phyloP scores from a whole-genome alignment of 169 alveolate genomes.

The Neospora caninum region DNA sequence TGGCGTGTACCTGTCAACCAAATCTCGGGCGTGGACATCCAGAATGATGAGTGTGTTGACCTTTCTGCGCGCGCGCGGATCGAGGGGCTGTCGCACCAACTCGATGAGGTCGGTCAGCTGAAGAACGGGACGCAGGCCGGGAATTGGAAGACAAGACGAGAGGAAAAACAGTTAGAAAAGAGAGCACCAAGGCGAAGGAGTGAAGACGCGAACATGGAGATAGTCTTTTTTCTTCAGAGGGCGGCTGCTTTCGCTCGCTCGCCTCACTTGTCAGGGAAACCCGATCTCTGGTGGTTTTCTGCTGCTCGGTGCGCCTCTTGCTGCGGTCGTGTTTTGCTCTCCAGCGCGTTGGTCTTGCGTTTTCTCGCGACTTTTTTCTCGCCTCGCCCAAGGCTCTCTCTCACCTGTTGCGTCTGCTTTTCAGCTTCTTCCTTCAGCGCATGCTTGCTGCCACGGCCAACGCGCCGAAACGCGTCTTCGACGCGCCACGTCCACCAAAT shows the following conservation, averaged over 20 bases:
- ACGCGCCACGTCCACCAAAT: slow-evolving; percentile 96
- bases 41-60: slow-evolving; percentile 94
- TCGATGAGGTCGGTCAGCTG: slow-evolving; percentile 89
- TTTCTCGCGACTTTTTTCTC: background rate
- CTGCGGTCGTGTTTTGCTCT: too few species aligned
- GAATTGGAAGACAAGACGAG: background rate
- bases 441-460: slow-evolving; percentile 92
- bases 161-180: background rate
- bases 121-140: background rate
- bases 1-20: slow-evolving; percentile 82
- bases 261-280: too few species aligned
- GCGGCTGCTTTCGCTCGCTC: too few species aligned
- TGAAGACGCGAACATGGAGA: background rate
- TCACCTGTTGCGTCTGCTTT: slow-evolving; percentile 63
- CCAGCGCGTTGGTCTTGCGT: too few species aligned
- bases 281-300: too few species aligned
- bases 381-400: background rate
- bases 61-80: slow-evolving; percentile 82
- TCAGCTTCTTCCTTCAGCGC: slow-evolving; percentile 90
- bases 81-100: slow-evolving; percentile 87
- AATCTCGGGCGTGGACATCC: slow-evolving; percentile 97
- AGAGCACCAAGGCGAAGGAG: background rate
- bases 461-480: slow-evolving; percentile 93
- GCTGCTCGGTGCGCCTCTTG: too few species aligned
- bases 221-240: background rate